Base-by-base conservation (phyloP, 257 asterid genomes). In the Agastache rugosa region DNA sequence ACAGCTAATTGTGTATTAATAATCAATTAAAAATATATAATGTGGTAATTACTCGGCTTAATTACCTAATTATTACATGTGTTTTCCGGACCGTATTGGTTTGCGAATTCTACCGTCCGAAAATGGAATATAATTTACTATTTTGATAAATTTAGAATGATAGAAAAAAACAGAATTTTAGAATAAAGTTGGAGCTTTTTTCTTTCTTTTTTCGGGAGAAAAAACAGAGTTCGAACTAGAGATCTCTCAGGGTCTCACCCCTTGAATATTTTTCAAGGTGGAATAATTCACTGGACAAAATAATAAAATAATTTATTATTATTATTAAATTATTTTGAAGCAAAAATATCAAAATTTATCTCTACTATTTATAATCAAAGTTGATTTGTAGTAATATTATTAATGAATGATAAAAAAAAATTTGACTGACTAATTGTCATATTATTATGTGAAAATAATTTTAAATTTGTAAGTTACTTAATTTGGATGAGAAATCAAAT, bases 21-120 rank as follows among this genome's bases (percentile, higher is more conserved):
- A 22, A 11, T 16, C 8, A 11, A 39, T 58, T 62, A 34, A 61
- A 10, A 23, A 12, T 45, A 45, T 12, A 31, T 31, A 48, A 48
- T n/a, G 15, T 47, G 22, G 41, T 65, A 79, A 63, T 79, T 73
- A 74, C 51, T 25, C 48, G 63, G 75, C 41, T 25, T 78, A 73
- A 37, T 55, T 73, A 73, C 60, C 48, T 47, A 25, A 47, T 45
- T 29, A 67, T 45, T 67, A 8, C 27, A 45, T 11, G 27, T 45
- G 27, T 5, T 45, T 67, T 47, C 42, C 44, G 17, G 20, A 22
- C 39, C 5, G 10, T 23, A 7, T 27, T 41, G 22, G 39, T 42
- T 42, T 65, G 14, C 71, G 35, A 58, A 59, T 60, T 27, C 23
- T 29, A 22, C 60, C 29, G 15, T 53, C 60, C 10, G 6, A 53